phyloP scores from a whole-genome alignment of 2,329 filamentous ascomycete genomes.

The Fusarium pseudonygamai region DNA sequence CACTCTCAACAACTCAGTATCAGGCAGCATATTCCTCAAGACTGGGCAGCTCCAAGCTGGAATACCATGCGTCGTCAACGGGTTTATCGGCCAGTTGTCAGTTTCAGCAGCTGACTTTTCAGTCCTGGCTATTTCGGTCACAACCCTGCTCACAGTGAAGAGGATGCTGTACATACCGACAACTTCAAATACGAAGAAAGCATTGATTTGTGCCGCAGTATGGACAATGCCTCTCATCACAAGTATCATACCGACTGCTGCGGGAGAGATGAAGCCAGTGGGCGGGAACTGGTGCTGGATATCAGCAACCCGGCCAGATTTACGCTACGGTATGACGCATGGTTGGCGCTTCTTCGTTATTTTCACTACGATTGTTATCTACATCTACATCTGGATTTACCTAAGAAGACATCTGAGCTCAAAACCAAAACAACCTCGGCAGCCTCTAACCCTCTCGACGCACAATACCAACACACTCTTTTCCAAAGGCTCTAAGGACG shows the following conservation, averaged over 20 bases:
- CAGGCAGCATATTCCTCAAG: constrained; percentile 30
- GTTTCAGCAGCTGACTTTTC: constrained; percentile 40
- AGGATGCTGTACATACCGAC: constrained; percentile 28
- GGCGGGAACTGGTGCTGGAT: constrained; percentile 62
- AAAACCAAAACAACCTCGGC: background rate
- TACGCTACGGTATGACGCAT: constrained; percentile 57
- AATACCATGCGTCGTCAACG: constrained; percentile 30
- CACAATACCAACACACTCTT: constrained; percentile 4
- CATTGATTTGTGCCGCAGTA: constrained; percentile 25
- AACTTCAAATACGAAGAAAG: constrained; percentile 20
- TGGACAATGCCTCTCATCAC: constrained; percentile 35
- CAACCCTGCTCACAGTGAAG: constrained; percentile 39
- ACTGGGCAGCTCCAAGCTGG: constrained; percentile 17
- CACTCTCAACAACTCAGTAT: constrained; percentile 38
- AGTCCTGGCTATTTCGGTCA: constrained; percentile 38
- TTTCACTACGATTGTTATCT: constrained; percentile 51
- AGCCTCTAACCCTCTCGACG: constrained; percentile 1
- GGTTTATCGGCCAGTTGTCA: constrained; percentile 35
- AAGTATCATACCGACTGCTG: constrained; percentile 27
- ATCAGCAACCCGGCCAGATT: constrained; percentile 45
- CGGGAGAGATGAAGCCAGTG: constrained; percentile 43
- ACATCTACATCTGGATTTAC: constrained; percentile 51
- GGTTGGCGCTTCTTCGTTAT: constrained; percentile 58
- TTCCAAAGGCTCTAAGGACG: constrained; percentile 9
- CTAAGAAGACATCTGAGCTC: constrained; percentile 19